Evolutionary conservation across 176 grass and related monocot genomes (phyloP), one percentile per base, ranked within the genome.

Genomic region (Alopecurus myosuroides): DNA sequence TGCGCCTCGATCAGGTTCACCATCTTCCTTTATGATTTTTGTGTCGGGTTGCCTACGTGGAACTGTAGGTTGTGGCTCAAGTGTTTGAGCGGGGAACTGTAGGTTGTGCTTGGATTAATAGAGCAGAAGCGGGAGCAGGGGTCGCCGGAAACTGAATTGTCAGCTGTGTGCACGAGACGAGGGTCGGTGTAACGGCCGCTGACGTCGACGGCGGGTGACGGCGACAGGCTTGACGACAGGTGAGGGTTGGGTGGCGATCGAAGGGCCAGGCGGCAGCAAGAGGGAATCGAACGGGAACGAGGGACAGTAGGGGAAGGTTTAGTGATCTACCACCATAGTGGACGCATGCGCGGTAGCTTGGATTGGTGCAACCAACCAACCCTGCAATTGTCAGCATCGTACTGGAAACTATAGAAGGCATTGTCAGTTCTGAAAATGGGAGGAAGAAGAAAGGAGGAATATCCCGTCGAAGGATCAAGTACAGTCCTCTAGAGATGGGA

Each of bases 1-100:
- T 96, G 93, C 0, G 88, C 91, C 78, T 94, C 89, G 33, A 99
- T 64, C 49, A 93, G 84, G 84, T 99, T 99, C 89, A 99, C 97
- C 97, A 99, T 98, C 39, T 87, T 72, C 35, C 30, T 36, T 26
- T 6, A 37, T 19, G 44, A 37, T 18, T 34, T 70, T 15, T 20
- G 22, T 55, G 5, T 1, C 56, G 41, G 56, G 36, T 14, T 50
- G 10, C 28, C 60, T 25, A 40, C 22, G 66, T 70, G 66, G 67
- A n/a, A n/a, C n/a, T n/a, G n/a, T n/a, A n/a, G n/a, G 20, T 65
- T 85, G 64, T 17, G 56, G 84, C 36, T 75, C 30, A 31, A 25
- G 62, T 5, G 36, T 85, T 76, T 36, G 76, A 9, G 4, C 0
- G 7, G 19, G 29, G 81, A 11, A 4, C 4, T 22, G 44, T 45